Evolutionary conservation across 495 filamentous ascomycete species (phyloP).

Genomic region (Aspergillus homomorphus): DNA sequence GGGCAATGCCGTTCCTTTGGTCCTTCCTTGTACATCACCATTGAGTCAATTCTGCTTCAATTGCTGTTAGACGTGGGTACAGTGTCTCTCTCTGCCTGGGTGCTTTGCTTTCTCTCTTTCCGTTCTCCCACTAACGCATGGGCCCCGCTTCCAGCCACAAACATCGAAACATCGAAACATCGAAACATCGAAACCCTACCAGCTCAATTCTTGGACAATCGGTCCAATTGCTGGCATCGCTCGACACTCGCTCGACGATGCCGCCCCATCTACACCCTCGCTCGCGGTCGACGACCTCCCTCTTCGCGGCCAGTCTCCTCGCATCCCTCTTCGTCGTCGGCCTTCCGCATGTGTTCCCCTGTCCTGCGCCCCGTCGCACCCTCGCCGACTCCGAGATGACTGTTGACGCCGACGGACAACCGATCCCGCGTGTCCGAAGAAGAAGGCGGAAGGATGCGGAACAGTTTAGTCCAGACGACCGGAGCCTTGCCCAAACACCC

Average conservation of each 20-base stretch:
- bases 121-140: background rate
- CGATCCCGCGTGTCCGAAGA: conserved; percentile 34
- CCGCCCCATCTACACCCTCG: conserved; percentile 89
- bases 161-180: no score
- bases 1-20: conserved; percentile 11
- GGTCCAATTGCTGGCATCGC: conserved; percentile 6
- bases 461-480: conserved; percentile 20
- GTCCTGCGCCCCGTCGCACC: conserved; percentile 75
- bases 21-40: background rate
- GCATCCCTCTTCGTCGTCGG: conserved; percentile 88
- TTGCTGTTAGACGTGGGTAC: conserved; percentile 4
- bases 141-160: background rate
- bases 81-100: background rate
- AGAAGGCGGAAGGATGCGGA: conserved; percentile 35
- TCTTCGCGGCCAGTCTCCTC: conserved; percentile 93
- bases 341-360: conserved; percentile 88
- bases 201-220: background rate
- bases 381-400: conserved; percentile 66
- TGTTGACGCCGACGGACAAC: conserved; percentile 47
- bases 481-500: conserved; percentile 16
- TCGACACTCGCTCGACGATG: conserved; percentile 49
- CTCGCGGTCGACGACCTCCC: conserved; percentile 82
- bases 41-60: background rate
- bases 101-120: background rate
- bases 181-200: background rate